Evolutionary conservation across 2,329 filamentous ascomycete genomes (phyloP).

Genomic region (Fusarium marasasianum): DNA sequence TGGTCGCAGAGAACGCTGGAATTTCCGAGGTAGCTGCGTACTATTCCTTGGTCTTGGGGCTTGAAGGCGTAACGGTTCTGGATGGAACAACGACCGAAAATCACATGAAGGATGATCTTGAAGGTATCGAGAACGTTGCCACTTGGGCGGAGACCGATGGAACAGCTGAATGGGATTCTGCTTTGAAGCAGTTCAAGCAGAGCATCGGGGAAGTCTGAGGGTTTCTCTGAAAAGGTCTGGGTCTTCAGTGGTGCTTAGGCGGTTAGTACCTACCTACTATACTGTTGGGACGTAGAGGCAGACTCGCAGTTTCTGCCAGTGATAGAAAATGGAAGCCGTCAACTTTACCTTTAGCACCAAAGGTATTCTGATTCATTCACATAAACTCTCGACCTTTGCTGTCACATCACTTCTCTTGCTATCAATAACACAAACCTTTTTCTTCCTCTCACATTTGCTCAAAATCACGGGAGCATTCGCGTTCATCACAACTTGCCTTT

Average conservation of each 20-base stretch:
- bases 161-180: constrained; percentile 57
- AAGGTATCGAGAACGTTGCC: constrained; percentile 53
- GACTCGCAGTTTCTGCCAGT: constrained; percentile 2
- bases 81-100: constrained; percentile 57
- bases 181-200: constrained; percentile 59
- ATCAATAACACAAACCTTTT: neutral
- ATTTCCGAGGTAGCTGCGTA: constrained; percentile 54
- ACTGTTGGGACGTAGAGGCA: neutral
- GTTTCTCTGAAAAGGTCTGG: neutral
- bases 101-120: constrained; percentile 62
- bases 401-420: neutral
- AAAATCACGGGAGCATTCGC: neutral
- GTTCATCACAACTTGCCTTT: neutral
- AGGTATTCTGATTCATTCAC: neutral
- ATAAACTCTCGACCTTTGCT: neutral
- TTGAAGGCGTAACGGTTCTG: constrained; percentile 54
- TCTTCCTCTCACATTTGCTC: neutral
- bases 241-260: neutral
- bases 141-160: constrained; percentile 56
- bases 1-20: constrained; percentile 55
- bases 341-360: neutral
- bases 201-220: constrained; percentile 40
- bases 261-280: neutral
- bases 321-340: neutral
- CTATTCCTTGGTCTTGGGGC: constrained; percentile 60